Evolutionary conservation across 1,139 yeast genomes (phyloP).

Genomic region (Wickerhamomyces sp.): DNA sequence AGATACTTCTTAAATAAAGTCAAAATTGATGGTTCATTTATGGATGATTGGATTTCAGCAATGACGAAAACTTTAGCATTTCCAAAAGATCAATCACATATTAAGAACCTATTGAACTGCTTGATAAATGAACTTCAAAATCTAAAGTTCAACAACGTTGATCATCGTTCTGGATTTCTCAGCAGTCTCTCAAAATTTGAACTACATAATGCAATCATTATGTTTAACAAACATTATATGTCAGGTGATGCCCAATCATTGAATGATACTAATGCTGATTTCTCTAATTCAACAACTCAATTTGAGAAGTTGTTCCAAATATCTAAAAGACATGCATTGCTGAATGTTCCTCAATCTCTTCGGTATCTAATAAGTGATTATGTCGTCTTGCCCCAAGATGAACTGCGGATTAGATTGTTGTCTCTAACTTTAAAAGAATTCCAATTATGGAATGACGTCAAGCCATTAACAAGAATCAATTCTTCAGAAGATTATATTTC

Average conservation of each 20-base stretch:
- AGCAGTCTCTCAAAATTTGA: slow-evolving; percentile 8
- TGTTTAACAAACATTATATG: slow-evolving; percentile 19
- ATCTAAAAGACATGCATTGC: slow-evolving; percentile 15
- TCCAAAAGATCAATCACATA: slow-evolving; percentile 2
- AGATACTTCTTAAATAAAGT: slow-evolving; percentile 4
- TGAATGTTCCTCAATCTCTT: slow-evolving; percentile 19
- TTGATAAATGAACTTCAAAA: slow-evolving; percentile 18
- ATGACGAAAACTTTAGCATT: slow-evolving; percentile 8
- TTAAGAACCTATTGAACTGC: slow-evolving; percentile 4
- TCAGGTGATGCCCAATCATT: slow-evolving; percentile 3
- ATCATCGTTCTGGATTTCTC: neutral
- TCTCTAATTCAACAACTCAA: slow-evolving; percentile 1
- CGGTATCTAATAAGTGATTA: slow-evolving; percentile 22
- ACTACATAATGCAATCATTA: slow-evolving; percentile 22
- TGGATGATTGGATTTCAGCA: slow-evolving; percentile 8
- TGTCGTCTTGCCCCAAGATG: slow-evolving; percentile 7
- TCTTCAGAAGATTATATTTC: neutral
- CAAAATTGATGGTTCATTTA: slow-evolving; percentile 4
- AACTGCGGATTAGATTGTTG: slow-evolving; percentile 13
- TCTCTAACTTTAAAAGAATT: slow-evolving; percentile 20
- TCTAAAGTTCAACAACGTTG: slow-evolving; percentile 8
- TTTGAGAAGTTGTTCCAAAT: slow-evolving; percentile 11
- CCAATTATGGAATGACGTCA: slow-evolving; percentile 10
- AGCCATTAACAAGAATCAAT: slow-evolving; percentile 2
- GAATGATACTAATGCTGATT: neutral